Evolutionary conservation across 768 basidiomycete genomes (phyloP).

Genomic region (Cystofilobasidium capitatum): DNA sequence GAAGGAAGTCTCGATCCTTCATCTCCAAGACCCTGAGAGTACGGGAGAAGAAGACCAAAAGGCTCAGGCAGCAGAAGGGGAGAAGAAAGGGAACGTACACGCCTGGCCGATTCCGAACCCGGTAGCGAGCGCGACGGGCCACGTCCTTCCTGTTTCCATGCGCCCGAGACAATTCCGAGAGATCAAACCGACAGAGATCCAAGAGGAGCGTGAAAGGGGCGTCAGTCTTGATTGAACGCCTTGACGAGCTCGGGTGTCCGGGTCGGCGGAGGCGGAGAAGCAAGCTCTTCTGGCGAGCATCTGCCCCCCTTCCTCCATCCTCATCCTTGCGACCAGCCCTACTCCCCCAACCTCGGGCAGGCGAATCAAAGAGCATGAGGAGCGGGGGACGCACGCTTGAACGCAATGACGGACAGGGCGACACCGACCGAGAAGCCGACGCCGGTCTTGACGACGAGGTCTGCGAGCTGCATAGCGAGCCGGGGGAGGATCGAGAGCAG

Average conservation of each 20-base stretch:
- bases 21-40: background rate
- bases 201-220: background rate
- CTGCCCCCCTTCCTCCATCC: background rate
- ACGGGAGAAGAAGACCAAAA: background rate
- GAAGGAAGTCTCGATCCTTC: background rate
- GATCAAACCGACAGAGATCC: background rate
- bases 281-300: too few relatives aligned
- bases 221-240: too few relatives aligned
- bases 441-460: slow-evolving; percentile 76
- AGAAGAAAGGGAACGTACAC: slow-evolving; percentile 35
- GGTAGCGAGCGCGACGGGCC: slow-evolving; percentile 76
- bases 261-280: background rate
- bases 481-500: background rate
- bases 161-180: background rate
- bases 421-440: slow-evolving; percentile 84
- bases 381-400: slow-evolving; percentile 61
- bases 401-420: slow-evolving; percentile 77
- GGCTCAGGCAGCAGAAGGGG: background rate
- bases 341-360: too few relatives aligned
- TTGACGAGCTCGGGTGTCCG: too few relatives aligned
- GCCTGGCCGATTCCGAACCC: slow-evolving; percentile 81
- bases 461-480: slow-evolving; percentile 55
- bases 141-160: slow-evolving; percentile 61
- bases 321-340: too few relatives aligned
- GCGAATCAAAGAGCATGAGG: background rate